Base-by-base conservation (phyloP, 495 filamentous ascomycete species). In the Parathielavia appendiculata region DNA sequence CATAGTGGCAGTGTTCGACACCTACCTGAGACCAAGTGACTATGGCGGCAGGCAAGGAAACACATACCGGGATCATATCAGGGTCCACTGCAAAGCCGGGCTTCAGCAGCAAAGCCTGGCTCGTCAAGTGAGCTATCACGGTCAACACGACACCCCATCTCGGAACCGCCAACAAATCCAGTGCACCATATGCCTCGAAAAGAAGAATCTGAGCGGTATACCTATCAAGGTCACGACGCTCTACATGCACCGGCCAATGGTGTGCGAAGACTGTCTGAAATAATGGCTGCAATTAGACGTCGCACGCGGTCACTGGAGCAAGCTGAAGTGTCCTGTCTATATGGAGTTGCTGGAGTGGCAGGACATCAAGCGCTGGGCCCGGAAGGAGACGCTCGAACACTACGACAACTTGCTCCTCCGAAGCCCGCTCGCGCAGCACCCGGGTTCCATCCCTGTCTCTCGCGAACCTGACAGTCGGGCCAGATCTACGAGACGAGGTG, bases 401-500 rank as follows among this genome's bases (percentile, higher is more conserved):
- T 75, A 72, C 54, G 74, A 76, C 47, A 54, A 41, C 19, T 52
- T 75, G 16, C 57, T 68, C 1, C 58, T 63, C 6, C 68, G 67
- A n/a, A 66, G 64, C 1, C 51, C 68, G 4, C 66, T 76, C n/a
- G 32, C 64, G 32, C 56, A 53, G 61, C 64, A 4, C 70, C 34
- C 34, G 4, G n/a, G n/a, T 78, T 80, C 48, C 59, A 69, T 13
- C 72, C 69, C 64, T 80, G 79, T 58, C 65, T 77, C 16, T 64
- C 69, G 20, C 62, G 68, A 5, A 40, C 59, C 5, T 81, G 78
- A 54, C 62, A 67, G 13, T 74, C 72, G 8, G 77, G 78, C 32
- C 76, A 80, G 61, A 70, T 79, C 7, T 52, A 70, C 38, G 69
- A 71, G 0, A 44, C 38, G 3, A 63, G 56, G 0, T 75, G 75